Conservation (phyloP, 2,329 filamentous ascomycete species). For the Stagonosporopsis rhizophila region DNA sequence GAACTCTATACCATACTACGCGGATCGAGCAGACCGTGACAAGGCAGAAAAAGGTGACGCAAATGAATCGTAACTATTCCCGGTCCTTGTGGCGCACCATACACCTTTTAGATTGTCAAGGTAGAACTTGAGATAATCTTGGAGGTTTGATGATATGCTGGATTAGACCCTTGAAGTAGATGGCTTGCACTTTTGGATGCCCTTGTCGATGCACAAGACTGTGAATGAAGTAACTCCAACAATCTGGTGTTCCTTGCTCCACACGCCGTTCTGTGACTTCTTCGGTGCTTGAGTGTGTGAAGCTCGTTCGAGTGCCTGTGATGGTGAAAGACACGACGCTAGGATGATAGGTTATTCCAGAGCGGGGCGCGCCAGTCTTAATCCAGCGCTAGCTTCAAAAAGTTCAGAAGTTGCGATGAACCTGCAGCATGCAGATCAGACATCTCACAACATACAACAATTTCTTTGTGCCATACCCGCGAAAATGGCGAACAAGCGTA, state of each 20-base stretch:
- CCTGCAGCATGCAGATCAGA: constrained; percentile 13
- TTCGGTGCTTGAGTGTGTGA: background rate
- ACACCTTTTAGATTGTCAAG: too few relatives aligned
- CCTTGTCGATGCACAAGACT: background rate
- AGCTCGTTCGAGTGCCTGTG: background rate
- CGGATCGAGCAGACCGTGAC: background rate
- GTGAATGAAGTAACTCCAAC: too few relatives aligned
- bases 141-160: background rate
- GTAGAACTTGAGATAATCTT: background rate
- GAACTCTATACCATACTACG: background rate
- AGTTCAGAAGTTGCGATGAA: constrained; percentile 27
- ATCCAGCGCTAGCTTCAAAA: constrained; percentile 26
- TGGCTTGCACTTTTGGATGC: background rate
- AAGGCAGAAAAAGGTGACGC: background rate
- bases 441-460: constrained; percentile 9
- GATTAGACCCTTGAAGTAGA: background rate
- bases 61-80: background rate
- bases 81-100: background rate
- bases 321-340: background rate
- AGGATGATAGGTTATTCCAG: constrained; percentile 16
- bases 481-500: constrained; percentile 51
- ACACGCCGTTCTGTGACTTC: background rate
- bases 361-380: constrained; percentile 18
- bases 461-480: background rate
- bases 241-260: too few relatives aligned